Conservation (phyloP, 495 filamentous ascomycete species). For the Apodospora peruviana region DNA sequence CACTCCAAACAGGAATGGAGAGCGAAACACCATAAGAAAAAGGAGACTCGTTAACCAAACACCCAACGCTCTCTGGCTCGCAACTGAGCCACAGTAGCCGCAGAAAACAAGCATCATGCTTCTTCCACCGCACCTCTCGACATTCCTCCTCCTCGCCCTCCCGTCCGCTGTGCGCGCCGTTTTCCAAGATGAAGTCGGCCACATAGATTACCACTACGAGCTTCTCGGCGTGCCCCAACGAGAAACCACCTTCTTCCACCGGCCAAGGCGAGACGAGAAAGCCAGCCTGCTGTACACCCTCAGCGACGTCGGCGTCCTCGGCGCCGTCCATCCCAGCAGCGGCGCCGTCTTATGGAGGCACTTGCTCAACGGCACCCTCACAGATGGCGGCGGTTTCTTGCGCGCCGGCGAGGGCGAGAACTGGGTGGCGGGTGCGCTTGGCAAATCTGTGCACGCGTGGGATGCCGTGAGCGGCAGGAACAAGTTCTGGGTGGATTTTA, state of each 20-base stretch:
- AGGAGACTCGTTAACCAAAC: too few species aligned
- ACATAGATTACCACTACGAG: conserved; percentile 88
- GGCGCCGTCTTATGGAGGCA: conserved; percentile 86
- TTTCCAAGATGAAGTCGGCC: conserved; percentile 84
- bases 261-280: conserved; percentile 69
- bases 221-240: conserved; percentile 76
- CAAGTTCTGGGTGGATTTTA: conserved; percentile 62
- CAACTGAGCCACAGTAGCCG: neutral
- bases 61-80: neutral
- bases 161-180: conserved; percentile 54
- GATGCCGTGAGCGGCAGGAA: conserved; percentile 73
- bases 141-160: conserved; percentile 26
- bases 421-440: conserved; percentile 65
- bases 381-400: conserved; percentile 49
- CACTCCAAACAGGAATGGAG: conserved; percentile 1
- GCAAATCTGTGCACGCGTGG: conserved; percentile 69
- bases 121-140: conserved; percentile 13
- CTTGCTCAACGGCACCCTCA: conserved; percentile 39
- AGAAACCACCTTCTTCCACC: conserved; percentile 91
- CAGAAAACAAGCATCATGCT: neutral
- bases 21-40: neutral
- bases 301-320: conserved; percentile 72
- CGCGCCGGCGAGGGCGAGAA: conserved; percentile 68
- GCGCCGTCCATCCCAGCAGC: conserved; percentile 83
- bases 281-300: conserved; percentile 90